Evolutionary conservation across 352 stramenopile genomes (phyloP).

Genomic region (Phytophthora lateralis): DNA sequence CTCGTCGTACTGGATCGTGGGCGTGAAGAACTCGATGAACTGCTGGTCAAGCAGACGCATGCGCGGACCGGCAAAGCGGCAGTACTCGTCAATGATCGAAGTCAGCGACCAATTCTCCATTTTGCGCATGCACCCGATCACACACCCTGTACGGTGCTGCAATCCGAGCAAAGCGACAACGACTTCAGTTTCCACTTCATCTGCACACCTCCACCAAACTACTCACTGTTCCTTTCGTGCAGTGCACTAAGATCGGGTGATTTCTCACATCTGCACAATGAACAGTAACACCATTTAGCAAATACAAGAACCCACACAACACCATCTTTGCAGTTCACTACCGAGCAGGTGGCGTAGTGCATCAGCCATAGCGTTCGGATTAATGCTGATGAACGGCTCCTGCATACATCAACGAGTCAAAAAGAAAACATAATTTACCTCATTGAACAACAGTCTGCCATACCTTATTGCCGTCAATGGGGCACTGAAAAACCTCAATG

Average conservation of each 20-base stretch:
- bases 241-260: slow-evolving; percentile 88
- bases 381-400: slow-evolving; percentile 91
- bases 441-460: background rate
- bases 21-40: slow-evolving; percentile 91
- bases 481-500: slow-evolving; percentile 84
- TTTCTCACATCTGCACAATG: slow-evolving; percentile 71
- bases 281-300: slow-evolving; percentile 11
- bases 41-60: slow-evolving; percentile 89
- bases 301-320: background rate
- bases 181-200: background rate
- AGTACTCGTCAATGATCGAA: slow-evolving; percentile 91
- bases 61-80: slow-evolving; percentile 79
- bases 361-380: slow-evolving; percentile 79
- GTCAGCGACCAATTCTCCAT: slow-evolving; percentile 89
- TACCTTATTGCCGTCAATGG: slow-evolving; percentile 91
- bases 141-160: slow-evolving; percentile 82
- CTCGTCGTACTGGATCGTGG: slow-evolving; percentile 80
- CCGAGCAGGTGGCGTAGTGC: slow-evolving; percentile 79
- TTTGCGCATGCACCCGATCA: slow-evolving; percentile 88
- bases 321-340: slow-evolving; percentile 16
- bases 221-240: slow-evolving; percentile 87
- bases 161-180: background rate
- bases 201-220: background rate
- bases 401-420: slow-evolving; percentile 18
- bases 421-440: too few species aligned